Evolutionary conservation across 164 flowering plant species (phyloP).

Genomic region (Protea cynaroides): DNA sequence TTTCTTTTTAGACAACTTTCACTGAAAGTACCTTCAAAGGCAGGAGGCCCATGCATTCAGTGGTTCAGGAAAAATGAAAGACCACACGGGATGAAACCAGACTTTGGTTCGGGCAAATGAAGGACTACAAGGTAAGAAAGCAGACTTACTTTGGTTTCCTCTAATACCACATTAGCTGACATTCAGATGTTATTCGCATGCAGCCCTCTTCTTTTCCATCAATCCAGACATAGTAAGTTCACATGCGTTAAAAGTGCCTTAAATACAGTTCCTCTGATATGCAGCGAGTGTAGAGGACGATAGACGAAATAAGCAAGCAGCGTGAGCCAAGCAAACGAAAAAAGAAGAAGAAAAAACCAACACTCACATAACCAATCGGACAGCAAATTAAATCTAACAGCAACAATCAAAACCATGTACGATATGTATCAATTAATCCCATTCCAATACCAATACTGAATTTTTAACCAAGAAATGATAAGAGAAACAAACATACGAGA

Average conservation of each 20-base stretch:
- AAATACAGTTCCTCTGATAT: neutral
- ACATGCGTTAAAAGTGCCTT: neutral
- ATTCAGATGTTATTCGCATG: neutral
- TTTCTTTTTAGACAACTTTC: too few species aligned
- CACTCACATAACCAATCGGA: neutral
- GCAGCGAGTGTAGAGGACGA: neutral
- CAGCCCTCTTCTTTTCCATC: neutral
- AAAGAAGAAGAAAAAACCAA: neutral
- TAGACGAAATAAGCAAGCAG: neutral
- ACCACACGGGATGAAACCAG: too few species aligned
- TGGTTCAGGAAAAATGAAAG: too few species aligned
- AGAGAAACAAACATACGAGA: too few species aligned
- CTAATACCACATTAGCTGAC: too few species aligned
- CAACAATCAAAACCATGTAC: neutral
- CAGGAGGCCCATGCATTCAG: too few species aligned
- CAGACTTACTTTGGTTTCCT: too few species aligned
- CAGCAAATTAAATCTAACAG: neutral
- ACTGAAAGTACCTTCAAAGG: too few species aligned
- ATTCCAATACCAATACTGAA: neutral
- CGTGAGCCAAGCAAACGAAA: neutral
- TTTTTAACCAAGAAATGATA: too few species aligned
- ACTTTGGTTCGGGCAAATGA: too few species aligned
- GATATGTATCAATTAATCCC: neutral
- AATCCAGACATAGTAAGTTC: neutral
- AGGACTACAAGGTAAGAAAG: too few species aligned